Evolutionary conservation across 306 rosid species (phyloP), one percentile per base, ranked within the genome.

Genomic region (Vachellia collinsii): DNA sequence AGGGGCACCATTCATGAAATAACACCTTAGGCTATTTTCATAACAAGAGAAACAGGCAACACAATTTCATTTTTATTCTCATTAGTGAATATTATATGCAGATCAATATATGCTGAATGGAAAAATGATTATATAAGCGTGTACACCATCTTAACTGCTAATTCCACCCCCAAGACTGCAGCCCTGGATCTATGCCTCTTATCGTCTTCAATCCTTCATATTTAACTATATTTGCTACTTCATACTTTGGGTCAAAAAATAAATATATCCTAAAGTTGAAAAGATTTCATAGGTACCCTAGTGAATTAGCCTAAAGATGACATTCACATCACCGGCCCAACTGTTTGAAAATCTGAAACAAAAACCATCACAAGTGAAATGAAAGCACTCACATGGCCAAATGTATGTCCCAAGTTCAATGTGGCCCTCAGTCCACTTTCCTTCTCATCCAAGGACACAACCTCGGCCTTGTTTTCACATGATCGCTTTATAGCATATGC

Each of bases 361-460:
- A 67, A 39, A 53, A 77, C 29, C 77, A 77, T 70, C 29, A 82
- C 63, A 62, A 83, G 48, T 63, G 20, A 78, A 54, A 83, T 17
- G 17, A 39, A 77, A 58, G 47, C 14, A 83, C 98, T 89, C 81
- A 96, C 98, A 80, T 96, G 98, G 65, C 98, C 99, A 80, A 96
- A 96, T 74, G 99, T 96, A 86, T 96, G 99, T 65, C 98, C 99
- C 89, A 96, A 87, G 87, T 96, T 96, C 87, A 93, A 79, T 70
- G 93, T 93, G 65, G 98, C 99, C 85, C 99, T 90, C 79, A 95
- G 48, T 86, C 99, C 99, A 85, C 98, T 85, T 88, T 96, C 99
- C 85, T 85, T 96, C 91, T 96, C 98, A 78, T 96, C 98, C 71
- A 90, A 81, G 61, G 98, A 91, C 63, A 95, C 99, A 82, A 96